Base-by-base conservation (phyloP, 352 stramenopile genomes). In the Pythium rhizo-oryzae region DNA sequence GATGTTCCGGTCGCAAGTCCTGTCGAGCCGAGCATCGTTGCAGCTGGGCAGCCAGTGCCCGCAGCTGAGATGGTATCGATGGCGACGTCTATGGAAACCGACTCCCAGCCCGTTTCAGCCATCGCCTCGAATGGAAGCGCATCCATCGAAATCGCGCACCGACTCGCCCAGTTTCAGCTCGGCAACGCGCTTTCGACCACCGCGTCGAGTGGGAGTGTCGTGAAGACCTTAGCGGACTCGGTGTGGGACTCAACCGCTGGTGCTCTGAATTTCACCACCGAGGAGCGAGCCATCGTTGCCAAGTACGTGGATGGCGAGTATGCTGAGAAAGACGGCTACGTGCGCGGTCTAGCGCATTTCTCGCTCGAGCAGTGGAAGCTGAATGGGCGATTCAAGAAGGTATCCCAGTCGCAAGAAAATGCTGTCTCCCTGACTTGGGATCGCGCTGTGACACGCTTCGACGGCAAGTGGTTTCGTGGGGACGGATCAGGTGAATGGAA, bases 381-480 rank as follows among this genome's bases (percentile, higher is more conserved):
- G 33, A 70, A 89, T 41, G 89, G 82, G 11, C 76, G 62, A 43
- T 95, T 85, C 62, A 92, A 92, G 56, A 91, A 93, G 59, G 47
- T 72, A 5, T 78, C 70, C 1, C 84, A 93, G 52, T 85, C 83
- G 0, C 82, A 91, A 58, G 84, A 85, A 18, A 94, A 96, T 47
- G 83, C 85, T 15, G 79, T 91, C 9, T 76, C 79, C 18, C 61
- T 94, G 7, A 78, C 86, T 55, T 94, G 86, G 82, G 74, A 93
- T 54, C 69, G 74, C 12, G 65, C 46, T 30, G 69, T 74, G 25
- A 79, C 80, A 23, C 81, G 83, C 21, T 94, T 96, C 61, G 77
- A 92, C 47, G 89, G 89, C 4, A 92, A 93, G 65, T 96, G 86
- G 86, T 94, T 85, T 72, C 87, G 89, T 21, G 89, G 89, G 28